These are phyloP conservation scores for Paratinospora sagittata DNA, from an alignment of 164 flowering plant genomes.

Conservation along the genomic window DNA sequence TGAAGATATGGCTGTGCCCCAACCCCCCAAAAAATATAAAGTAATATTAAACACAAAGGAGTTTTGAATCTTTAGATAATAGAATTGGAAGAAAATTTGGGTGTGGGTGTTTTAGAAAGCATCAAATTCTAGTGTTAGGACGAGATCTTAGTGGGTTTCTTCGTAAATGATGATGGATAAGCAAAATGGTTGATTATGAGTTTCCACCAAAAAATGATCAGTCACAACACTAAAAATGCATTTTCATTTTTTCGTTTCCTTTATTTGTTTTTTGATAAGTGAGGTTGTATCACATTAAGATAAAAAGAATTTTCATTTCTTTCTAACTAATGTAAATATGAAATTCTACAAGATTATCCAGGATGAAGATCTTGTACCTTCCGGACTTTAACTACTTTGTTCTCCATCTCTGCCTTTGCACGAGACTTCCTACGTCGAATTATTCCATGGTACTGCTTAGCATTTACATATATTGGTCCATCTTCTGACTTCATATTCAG, in stretches of 20 bases:
- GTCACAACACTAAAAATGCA: no score
- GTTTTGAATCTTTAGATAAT: not conserved
- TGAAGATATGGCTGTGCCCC: slow-evolving; percentile 70
- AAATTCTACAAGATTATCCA: slow-evolving; percentile 6
- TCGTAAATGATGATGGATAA: not conserved
- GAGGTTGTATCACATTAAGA: not conserved
- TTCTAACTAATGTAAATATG: not conserved
- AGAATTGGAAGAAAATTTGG: not conserved
- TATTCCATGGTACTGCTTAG: slow-evolving; percentile 88
- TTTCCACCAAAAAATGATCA: not conserved
- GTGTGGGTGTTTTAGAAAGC: not conserved
- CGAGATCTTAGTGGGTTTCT: not conserved
- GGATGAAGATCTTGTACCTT: slow-evolving; percentile 44
- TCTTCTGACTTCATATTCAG: slow-evolving; percentile 46
- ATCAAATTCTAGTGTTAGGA: not conserved
- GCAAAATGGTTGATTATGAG: not conserved
- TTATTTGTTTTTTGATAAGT: not conserved
- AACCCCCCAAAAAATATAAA: not conserved
- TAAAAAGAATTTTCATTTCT: not conserved
- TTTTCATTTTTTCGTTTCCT: no score
- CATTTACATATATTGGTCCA: slow-evolving; percentile 77
- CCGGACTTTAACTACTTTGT: slow-evolving; percentile 39
- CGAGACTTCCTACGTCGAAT: slow-evolving; percentile 73
- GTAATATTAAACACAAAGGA: not conserved
- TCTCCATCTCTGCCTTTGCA: slow-evolving; percentile 62